Base-by-base conservation (phyloP, 2,329 filamentous ascomycete species). In the Phialemonium atrogriseum region DNA sequence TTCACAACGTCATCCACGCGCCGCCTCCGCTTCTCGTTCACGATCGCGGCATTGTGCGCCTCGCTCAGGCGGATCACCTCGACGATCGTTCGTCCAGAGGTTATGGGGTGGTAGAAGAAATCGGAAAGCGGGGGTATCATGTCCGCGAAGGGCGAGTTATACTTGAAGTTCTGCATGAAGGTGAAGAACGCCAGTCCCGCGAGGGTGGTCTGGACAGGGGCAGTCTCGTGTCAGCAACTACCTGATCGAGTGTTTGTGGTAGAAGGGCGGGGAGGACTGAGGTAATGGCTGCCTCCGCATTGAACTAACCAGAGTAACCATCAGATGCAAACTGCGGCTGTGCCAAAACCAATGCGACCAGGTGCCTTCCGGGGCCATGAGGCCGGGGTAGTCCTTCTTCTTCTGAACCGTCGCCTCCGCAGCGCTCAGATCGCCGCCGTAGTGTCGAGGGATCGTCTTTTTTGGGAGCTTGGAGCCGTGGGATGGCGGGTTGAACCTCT, bases 401-500 rank as follows among this genome's bases (percentile, higher is more conserved):
- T 66, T 70, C 64, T 85, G 85, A 38, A 69, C 70, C 40, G 71
- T 62, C 30, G 67, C 60, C 56, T 94, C 81, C 31, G 78, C 70
- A 13, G 69, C 62, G 11, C 74, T 77, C 38, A 87, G 60, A 14
- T 74, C 60, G 12, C 85, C 83, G 22, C 86, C 87, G 52, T 93
- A 94, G 55, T 80, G 76, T 46, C 70, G 68, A 18, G 80, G 77
- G 6, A 64, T 55, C 16, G 50, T 50, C 14, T 32, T 56, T 58
- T 52, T 54, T 42, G 71, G 66, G 19, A 86, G 70, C 6, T 82
- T 70, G 14, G 82, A 66, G 10, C 83, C 80, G 56, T 96, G 91
- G 0, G 89, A 96, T 0, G 91, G 91, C 3, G 91, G 89, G 28
- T 84, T 84, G 68, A 94, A 96, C 54, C 80, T 83, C 49, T 83